These are phyloP conservation scores for Coniferiporia weirii DNA, from an alignment of 1,284 basidiomycete genomes.

Conservation along the genomic window DNA sequence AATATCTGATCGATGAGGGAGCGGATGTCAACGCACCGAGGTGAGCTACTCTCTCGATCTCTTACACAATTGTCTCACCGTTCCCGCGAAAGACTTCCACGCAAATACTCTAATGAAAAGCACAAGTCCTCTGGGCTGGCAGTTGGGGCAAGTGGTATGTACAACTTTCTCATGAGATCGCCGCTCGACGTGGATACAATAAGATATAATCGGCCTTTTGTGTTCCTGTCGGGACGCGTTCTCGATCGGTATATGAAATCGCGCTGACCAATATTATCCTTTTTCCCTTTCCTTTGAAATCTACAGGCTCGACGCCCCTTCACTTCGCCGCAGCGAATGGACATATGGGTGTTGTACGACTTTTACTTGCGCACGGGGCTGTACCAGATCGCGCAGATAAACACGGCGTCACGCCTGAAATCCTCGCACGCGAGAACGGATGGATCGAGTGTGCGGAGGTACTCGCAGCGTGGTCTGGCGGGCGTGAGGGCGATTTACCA, in stretches of 20 bases:
- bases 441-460: slow-evolving; percentile 19
- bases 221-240: background rate
- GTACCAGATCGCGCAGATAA: slow-evolving; percentile 41
- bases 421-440: slow-evolving; percentile 16
- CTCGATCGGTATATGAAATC: background rate
- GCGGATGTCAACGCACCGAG: slow-evolving; percentile 91
- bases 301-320: slow-evolving; percentile 41
- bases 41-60: slow-evolving; percentile 30
- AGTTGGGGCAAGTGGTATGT: slow-evolving; percentile 18
- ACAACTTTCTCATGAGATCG: background rate
- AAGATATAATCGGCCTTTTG: background rate
- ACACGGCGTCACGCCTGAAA: slow-evolving; percentile 38
- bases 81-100: slow-evolving; percentile 11
- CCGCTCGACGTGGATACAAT: background rate
- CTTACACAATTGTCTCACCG: background rate
- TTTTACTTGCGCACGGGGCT: slow-evolving; percentile 44
- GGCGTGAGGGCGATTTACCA: slow-evolving; percentile 12
- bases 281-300: background rate
- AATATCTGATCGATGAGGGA: slow-evolving; percentile 81
- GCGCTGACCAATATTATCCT: background rate
- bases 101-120: slow-evolving; percentile 17
- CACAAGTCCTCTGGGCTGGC: slow-evolving; percentile 15
- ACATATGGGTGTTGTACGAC: slow-evolving; percentile 38
- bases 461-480: slow-evolving; percentile 12
- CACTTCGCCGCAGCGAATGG: slow-evolving; percentile 54